phyloP scores from a whole-genome alignment of 257 asterid species.

The Perilla frutescens region DNA sequence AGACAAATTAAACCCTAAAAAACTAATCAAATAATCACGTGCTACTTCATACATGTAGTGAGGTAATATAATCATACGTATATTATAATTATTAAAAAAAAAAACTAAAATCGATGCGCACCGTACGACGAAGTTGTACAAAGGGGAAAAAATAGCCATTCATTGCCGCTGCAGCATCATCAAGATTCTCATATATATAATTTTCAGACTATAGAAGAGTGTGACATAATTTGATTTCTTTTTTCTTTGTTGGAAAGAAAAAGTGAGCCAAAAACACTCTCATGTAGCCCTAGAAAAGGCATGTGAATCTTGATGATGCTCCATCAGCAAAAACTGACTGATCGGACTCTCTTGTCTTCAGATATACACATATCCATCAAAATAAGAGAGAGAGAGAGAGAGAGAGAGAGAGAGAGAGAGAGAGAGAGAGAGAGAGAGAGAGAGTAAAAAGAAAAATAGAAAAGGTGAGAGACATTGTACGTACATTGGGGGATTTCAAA shows the following conservation, averaged over 20 bases:
- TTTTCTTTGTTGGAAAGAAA: no score
- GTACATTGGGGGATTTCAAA: background rate
- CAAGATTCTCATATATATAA: slow-evolving; percentile 62
- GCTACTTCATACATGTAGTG: no score
- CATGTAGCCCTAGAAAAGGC: slow-evolving; percentile 38
- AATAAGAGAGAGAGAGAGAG: background rate
- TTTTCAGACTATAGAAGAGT: background rate
- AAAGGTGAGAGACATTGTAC: no score
- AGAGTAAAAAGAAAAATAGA: background rate
- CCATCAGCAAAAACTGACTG: slow-evolving; percentile 62
- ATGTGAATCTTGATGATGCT: slow-evolving; percentile 83
- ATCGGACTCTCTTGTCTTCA: background rate
- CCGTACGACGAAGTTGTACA: no score
- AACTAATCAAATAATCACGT: no score
- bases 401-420: background rate
- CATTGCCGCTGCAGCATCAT: slow-evolving; percentile 85
- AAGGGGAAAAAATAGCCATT: slow-evolving; percentile 39
- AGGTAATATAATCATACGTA: no score
- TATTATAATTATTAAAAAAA: no score
- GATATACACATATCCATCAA: slow-evolving; percentile 21
- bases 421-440: background rate
- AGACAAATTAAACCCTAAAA: no score
- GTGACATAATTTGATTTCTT: background rate
- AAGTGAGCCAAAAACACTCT: background rate
- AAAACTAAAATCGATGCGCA: no score